phyloP scores from a whole-genome alignment of 2,329 filamentous ascomycete species.

The Aspergillus clavatus region DNA sequence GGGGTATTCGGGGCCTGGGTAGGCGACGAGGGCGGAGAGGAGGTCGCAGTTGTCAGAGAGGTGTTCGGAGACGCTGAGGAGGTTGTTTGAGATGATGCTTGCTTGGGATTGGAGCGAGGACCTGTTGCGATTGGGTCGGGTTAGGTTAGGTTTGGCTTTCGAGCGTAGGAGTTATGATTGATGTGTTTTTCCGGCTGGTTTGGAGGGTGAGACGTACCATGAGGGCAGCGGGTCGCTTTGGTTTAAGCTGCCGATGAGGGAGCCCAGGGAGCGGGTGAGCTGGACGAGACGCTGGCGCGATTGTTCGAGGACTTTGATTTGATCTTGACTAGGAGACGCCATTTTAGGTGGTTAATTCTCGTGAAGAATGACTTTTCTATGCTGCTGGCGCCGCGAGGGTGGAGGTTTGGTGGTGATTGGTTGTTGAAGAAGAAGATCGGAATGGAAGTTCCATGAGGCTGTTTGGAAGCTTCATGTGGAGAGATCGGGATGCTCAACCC shows the following conservation, averaged over 20 bases:
- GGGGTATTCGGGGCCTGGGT: conserved; percentile 71
- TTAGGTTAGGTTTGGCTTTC: not conserved
- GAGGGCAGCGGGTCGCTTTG: conserved; percentile 62
- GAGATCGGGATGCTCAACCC: too few relatives aligned
- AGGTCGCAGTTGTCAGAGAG: conserved; percentile 62
- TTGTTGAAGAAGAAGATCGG: too few relatives aligned
- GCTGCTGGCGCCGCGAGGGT: not conserved
- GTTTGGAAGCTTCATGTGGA: too few relatives aligned
- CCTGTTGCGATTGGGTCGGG: conserved; percentile 42
- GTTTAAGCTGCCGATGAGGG: conserved; percentile 57
- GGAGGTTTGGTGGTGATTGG: too few relatives aligned
- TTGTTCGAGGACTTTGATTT: conserved; percentile 63
- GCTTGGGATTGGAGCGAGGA: conserved; percentile 68
- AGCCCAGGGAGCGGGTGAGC: conserved; percentile 63
- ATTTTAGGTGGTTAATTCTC: conserved; percentile 20
- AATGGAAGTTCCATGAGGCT: too few relatives aligned
- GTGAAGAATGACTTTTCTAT: not conserved
- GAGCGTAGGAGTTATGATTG: too few relatives aligned
- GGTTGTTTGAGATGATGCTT: conserved; percentile 65
- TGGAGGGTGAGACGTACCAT: conserved; percentile 48
- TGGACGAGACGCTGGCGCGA: conserved; percentile 64
- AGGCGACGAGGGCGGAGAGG: conserved; percentile 65
- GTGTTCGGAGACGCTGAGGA: conserved; percentile 61
- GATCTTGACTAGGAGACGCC: conserved; percentile 36
- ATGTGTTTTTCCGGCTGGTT: too few relatives aligned